Conservation (phyloP, 2,329 filamentous ascomycete genomes). For the Chaetoscypha palmicola region DNA sequence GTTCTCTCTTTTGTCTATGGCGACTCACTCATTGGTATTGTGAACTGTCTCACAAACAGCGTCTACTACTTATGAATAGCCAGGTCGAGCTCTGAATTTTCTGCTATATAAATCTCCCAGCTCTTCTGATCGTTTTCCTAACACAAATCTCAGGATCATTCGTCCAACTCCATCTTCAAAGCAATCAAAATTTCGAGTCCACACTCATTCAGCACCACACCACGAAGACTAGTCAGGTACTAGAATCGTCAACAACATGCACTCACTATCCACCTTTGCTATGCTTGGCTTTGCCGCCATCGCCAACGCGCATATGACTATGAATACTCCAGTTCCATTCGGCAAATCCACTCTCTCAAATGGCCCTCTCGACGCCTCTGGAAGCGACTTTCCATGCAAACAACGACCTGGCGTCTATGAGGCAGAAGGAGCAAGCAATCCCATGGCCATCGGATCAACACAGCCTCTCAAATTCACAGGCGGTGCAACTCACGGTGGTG, state of each 20-base stretch:
- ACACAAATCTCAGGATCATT: no score
- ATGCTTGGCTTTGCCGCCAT: slow-evolving; percentile 50
- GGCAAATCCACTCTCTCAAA: slow-evolving; percentile 45
- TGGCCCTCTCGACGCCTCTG: slow-evolving; percentile 52
- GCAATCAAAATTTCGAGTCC: background rate
- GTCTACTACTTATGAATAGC: no score
- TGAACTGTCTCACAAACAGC: no score
- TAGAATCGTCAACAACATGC: slow-evolving; percentile 35
- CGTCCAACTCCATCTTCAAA: no score
- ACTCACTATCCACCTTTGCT: slow-evolving; percentile 46
- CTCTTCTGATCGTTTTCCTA: no score
- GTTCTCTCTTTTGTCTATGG: no score
- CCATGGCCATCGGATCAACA: slow-evolving; percentile 55
- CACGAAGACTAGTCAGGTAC: slow-evolving; percentile 22
- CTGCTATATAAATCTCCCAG: no score
- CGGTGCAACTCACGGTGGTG: slow-evolving; percentile 76
- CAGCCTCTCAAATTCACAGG: slow-evolving; percentile 62
- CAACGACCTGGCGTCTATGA: slow-evolving; percentile 41
- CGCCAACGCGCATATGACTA: slow-evolving; percentile 68
- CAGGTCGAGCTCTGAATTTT: no score
- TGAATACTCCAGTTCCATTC: slow-evolving; percentile 63
- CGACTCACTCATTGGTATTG: no score
- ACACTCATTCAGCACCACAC: background rate
- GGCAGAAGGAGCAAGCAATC: slow-evolving; percentile 44
- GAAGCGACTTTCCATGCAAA: slow-evolving; percentile 81